Base-by-base conservation (phyloP, 73 alveolate species). In the Paramecium tetraurelia region DNA sequence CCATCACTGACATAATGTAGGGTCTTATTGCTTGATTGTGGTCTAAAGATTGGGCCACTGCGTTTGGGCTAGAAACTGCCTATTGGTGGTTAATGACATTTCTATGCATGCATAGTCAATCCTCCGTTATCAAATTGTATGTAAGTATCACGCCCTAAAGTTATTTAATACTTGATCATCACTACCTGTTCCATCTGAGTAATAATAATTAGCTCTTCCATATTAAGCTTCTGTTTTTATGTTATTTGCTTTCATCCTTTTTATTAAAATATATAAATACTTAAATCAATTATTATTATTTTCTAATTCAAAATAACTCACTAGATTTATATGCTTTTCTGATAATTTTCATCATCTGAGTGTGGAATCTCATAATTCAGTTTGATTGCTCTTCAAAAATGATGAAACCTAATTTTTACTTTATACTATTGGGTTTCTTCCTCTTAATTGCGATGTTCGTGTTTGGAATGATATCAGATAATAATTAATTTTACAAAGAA, bases 1-100 rank as follows among this genome's bases (percentile, higher is more conserved):
- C 93, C 93, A 86, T 86, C 93, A 35, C 88, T 63, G 2, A 50
- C 70, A 68, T 86, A 86, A 86, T 86, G 93, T 6, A 86, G 40
- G 36, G 83, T 72, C 41, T 86, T 86, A 40, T 72, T 38, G 38
- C 85, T 38, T 59, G 85, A 59, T 16, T 63, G 69, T 20, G 83
- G 83, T 12, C 85, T 31, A 16, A 41, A 72, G 2, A 36, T 11
- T 18, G 53, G 85, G 6, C 33, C 35, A 36, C n/a, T 58, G 3
- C 88, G 83, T 36, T 86, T 86, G 14, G 93, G 83, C 14, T 58
- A 18, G 24, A 86, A 86, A 86, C 72, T 43, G 4, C 93, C 93
- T 41, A 35, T 22, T 7, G 12, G 63, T 16, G 86, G 86, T 72
- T 72, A 72, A 9, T 38, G 36, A 35, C 86, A 72, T 40, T 35